Evolutionary conservation across 352 stramenopile genomes (phyloP), one percentile per base, ranked within the genome.

Genomic region (Pythium vanterpoolii): DNA sequence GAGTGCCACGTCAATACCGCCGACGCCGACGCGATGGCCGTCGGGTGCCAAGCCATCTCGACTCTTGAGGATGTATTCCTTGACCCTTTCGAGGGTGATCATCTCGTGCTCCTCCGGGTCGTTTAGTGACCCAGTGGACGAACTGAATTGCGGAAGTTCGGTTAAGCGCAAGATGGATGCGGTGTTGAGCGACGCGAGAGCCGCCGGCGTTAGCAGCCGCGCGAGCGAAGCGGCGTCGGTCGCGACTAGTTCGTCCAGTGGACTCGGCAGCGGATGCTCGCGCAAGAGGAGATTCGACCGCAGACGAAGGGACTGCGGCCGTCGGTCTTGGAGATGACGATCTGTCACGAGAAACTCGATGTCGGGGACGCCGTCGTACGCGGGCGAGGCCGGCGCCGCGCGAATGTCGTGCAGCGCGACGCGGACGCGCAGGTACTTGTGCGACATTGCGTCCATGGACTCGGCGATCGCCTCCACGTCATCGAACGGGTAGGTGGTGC

Each of bases 361-460:
- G 11, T 66, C 59, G 7, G 59, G 39, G 42, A 54, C 23, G 11
- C 11, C 14, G 27, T 44, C 48, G 26, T 39, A 28, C 48, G 36
- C 30, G 33, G 9, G 28, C 11, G 44, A 45, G 11, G 45, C 18
- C 8, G 46, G 27, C 9, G 36, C 56, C 27, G 46, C 18, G 28
- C 59, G 59, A 23, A 66, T 50, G 31, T 56, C 59, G 44, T 66
- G 59, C 27, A 66, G 59, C 34, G 49, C 49, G 5, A 66, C 59
- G 19, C 56, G 50, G 31, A 66, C 59, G 16, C 59, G 59, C n/a
- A 66, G 23, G 45, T 62, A 61, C n/a, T 48, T 43, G 42, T 67
- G 60, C 1, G 52, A 52, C 38, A 67, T n/a, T 1, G 60, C 60
- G n/a, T 67, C 60, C 51, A 67, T 60, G 4, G 51, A 56, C 24